A percentile compares a stretch with the other conserved stretches of the same genome.
These are phyloP conservation scores for Cordyceps fumosorosea DNA, from an alignment of 2,329 filamentous ascomycete genomes.

Conservation along the genomic window DNA sequence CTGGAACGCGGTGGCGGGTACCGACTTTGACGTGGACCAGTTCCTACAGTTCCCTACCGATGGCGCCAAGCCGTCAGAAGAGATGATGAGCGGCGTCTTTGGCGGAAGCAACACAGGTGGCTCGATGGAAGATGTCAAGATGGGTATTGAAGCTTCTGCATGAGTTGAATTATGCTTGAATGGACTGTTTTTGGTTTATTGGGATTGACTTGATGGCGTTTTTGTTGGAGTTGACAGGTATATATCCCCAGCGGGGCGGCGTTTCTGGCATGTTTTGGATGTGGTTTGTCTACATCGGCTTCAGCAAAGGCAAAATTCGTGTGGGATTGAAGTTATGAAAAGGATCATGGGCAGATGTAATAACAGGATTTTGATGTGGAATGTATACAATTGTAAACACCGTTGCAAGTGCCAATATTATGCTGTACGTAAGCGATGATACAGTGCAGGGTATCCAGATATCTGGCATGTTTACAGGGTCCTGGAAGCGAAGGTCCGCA, in stretches of 20 bases:
- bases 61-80: conserved; percentile 31
- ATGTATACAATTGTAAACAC: background rate
- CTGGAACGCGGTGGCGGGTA: conserved; percentile 45
- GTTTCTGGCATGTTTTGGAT: background rate
- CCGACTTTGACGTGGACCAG: conserved; percentile 52
- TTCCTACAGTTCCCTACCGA: conserved; percentile 53
- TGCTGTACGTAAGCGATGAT: background rate
- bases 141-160: conserved; percentile 11
- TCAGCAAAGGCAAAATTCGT: background rate
- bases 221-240: background rate
- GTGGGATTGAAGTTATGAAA: background rate
- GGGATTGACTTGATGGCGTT: background rate
- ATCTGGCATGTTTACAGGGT: too few species aligned
- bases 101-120: conserved; percentile 7
- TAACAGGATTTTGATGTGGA: background rate
- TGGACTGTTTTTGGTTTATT: background rate
- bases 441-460: background rate
- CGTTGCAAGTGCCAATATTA: background rate
- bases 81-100: conserved; percentile 29
- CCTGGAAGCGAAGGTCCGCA: too few species aligned
- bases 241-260: background rate
- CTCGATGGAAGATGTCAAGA: conserved; percentile 9
- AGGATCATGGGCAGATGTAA: background rate
- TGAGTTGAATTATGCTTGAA: background rate
- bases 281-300: background rate